phyloP scores from a whole-genome alignment of 495 filamentous ascomycete species.

The Bombardia bombarda region DNA sequence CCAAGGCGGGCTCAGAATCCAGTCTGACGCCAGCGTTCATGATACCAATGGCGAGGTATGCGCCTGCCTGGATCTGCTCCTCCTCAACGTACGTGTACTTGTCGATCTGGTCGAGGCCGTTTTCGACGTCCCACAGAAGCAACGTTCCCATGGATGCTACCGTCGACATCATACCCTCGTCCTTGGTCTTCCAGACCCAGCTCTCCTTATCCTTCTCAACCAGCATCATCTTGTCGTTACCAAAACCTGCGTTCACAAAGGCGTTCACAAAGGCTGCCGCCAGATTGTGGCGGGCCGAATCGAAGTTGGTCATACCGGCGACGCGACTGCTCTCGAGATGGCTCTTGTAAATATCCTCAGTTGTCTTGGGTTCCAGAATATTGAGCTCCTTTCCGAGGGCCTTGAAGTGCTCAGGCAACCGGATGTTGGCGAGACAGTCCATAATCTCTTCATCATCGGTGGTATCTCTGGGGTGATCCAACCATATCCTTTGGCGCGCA shows the following conservation, averaged over 20 bases:
- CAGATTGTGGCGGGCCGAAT: slow-evolving; percentile 91
- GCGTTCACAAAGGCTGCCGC: slow-evolving; percentile 94
- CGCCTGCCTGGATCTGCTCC: slow-evolving; percentile 81
- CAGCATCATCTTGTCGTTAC: slow-evolving; percentile 95
- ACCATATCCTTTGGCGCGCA: slow-evolving; percentile 80
- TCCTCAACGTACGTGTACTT: slow-evolving; percentile 81
- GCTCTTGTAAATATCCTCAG: slow-evolving; percentile 99
- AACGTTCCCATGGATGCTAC: slow-evolving; percentile 88
- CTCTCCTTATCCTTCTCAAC: slow-evolving; percentile 70
- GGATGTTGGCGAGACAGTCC: slow-evolving; percentile 80
- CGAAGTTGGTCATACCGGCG: slow-evolving; percentile 84
- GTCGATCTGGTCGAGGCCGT: slow-evolving; percentile 83
- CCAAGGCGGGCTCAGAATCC: slow-evolving; percentile 81
- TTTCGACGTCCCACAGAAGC: slow-evolving; percentile 83
- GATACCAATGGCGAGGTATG: slow-evolving; percentile 83
- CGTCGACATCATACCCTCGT: slow-evolving; percentile 94
- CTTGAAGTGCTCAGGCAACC: slow-evolving; percentile 87
- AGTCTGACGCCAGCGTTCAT: slow-evolving; percentile 84
- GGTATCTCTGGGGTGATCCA: slow-evolving; percentile 55
- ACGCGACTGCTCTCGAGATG: slow-evolving; percentile 92
- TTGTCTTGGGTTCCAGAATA: slow-evolving; percentile 91
- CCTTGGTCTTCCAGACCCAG: slow-evolving; percentile 99
- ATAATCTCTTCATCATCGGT: slow-evolving; percentile 59
- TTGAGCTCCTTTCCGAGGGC: slow-evolving; percentile 90
- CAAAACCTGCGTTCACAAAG: slow-evolving; percentile 93